Evolutionary conservation across 2,329 filamentous ascomycete genomes (phyloP).

Genomic region (Penicillium olsonii): DNA sequence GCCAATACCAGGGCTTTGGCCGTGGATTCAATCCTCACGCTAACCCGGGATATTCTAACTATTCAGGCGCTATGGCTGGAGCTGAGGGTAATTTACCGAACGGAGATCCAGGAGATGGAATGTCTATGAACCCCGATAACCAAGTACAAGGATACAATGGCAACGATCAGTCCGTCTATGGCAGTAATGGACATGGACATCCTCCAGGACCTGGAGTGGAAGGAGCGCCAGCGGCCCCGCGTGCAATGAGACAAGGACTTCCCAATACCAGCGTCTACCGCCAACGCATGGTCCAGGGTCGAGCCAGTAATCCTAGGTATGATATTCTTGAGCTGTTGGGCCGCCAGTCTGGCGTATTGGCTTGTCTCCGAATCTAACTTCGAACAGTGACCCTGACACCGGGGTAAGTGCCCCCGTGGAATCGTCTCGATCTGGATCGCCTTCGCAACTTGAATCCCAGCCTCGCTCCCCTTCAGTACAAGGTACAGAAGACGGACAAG

Average conservation of each 20-base stretch:
- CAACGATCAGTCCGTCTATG: slow-evolving; percentile 18
- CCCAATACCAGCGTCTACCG: slow-evolving; percentile 78
- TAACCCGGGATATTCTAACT: slow-evolving; percentile 37
- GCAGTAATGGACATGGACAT: slow-evolving; percentile 34
- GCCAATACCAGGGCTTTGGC: slow-evolving; percentile 51
- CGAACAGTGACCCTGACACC: slow-evolving; percentile 2
- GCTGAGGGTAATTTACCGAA: slow-evolving; percentile 18
- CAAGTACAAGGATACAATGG: slow-evolving; percentile 28
- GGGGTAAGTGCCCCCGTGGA: not conserved
- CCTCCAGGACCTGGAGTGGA: slow-evolving; percentile 60
- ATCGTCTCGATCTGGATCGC: slow-evolving; percentile 36
- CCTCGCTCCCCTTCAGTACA: slow-evolving; percentile 51
- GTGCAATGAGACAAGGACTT: slow-evolving; percentile 87
- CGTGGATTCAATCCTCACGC: slow-evolving; percentile 38
- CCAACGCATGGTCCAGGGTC: slow-evolving; percentile 51
- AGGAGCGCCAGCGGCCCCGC: slow-evolving; percentile 85
- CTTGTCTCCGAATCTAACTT: not conserved
- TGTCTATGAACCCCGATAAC: slow-evolving; percentile 5
- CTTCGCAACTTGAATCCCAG: slow-evolving; percentile 51
- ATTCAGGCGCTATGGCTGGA: slow-evolving; percentile 30
- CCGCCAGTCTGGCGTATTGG: too few species aligned
- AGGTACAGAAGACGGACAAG: slow-evolving; percentile 38
- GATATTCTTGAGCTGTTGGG: not conserved
- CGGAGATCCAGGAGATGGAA: not conserved
- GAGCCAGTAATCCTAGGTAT: slow-evolving; percentile 17